These are phyloP conservation scores for Saccharomycopsis babjevae DNA, from an alignment of 805 yeast genomes.

Conservation along the genomic window DNA sequence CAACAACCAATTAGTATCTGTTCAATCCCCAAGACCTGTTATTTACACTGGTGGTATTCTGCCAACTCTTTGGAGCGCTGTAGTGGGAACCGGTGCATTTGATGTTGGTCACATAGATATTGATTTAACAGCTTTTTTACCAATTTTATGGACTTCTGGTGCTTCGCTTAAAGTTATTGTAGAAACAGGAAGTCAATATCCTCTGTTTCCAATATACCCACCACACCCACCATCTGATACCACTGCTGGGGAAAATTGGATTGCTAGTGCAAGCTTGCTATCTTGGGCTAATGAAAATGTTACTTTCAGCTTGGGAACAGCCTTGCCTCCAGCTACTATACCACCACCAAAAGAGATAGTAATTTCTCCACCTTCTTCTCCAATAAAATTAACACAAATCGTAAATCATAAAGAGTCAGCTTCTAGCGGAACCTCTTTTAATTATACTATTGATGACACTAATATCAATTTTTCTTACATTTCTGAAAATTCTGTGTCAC, in stretches of 20 bases:
- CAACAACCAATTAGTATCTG: conserved; percentile 48
- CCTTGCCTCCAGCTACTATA: neutral
- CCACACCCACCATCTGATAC: neutral
- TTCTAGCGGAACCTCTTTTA: neutral
- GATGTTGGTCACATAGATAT: conserved; percentile 62
- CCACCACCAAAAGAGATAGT: conserved; percentile 4
- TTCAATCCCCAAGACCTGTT: conserved; percentile 59
- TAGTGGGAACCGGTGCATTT: conserved; percentile 64
- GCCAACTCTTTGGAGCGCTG: conserved; percentile 74
- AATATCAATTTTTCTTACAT: conserved; percentile 3
- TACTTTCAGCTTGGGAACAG: conserved; percentile 1
- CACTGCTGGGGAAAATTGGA: conserved; percentile 24
- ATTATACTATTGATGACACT: neutral
- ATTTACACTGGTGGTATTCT: conserved; percentile 75
- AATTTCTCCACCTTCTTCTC: conserved; percentile 5
- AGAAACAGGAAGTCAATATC: conserved; percentile 36
- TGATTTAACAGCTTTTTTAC: conserved; percentile 62
- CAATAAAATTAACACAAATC: conserved; percentile 8
- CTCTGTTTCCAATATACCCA: conserved; percentile 6
- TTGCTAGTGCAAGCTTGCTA: conserved; percentile 11
- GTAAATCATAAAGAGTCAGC: conserved; percentile 4
- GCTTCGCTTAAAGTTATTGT: conserved; percentile 38
- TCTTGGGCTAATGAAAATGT: conserved; percentile 14
- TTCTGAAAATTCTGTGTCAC: conserved; percentile 4
- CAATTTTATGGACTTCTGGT: conserved; percentile 45